phyloP scores from a whole-genome alignment of 345 rosid genomes.

The Eucalyptus regnans region DNA sequence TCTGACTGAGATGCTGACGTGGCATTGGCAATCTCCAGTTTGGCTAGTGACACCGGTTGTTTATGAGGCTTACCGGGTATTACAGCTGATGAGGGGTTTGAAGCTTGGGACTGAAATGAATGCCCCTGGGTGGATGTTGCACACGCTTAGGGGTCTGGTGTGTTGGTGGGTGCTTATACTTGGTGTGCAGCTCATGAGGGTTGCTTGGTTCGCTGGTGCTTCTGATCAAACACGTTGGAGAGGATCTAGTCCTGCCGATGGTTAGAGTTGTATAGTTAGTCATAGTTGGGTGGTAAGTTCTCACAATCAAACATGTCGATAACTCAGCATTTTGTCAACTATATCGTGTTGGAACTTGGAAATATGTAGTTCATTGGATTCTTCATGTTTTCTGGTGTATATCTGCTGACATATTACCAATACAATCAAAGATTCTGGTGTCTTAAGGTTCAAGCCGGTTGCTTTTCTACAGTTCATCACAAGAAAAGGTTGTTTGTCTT shows the following conservation, averaged over 20 bases:
- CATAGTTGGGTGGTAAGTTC: background rate
- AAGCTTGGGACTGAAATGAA: slow-evolving; percentile 64
- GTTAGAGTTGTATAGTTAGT: background rate
- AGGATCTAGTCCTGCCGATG: slow-evolving; percentile 16
- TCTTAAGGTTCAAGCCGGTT: background rate
- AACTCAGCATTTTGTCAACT: background rate
- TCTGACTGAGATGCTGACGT: slow-evolving; percentile 73
- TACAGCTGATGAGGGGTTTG: slow-evolving; percentile 85
- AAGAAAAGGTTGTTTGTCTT: background rate
- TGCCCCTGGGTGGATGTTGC: slow-evolving; percentile 74
- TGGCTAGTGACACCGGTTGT: slow-evolving; percentile 93
- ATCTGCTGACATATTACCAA: background rate
- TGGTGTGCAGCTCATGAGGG: slow-evolving; percentile 89
- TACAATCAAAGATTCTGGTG: background rate
- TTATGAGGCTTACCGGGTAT: slow-evolving; percentile 68
- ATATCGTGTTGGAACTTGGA: background rate
- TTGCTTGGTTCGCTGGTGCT: slow-evolving; percentile 95
- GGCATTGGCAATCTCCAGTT: slow-evolving; percentile 91
- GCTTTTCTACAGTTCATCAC: background rate
- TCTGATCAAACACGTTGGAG: slow-evolving; percentile 17
- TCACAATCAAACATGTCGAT: slow-evolving; percentile 5
- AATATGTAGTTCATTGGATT: background rate
- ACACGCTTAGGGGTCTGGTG: slow-evolving; percentile 66
- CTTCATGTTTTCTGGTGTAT: background rate
- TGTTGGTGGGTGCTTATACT: slow-evolving; percentile 94